A percentile compares a stretch with the other conserved stretches of the same genome.
Conservation (phyloP, 768 basidiomycete species). For the Lentinus brumalis region DNA sequence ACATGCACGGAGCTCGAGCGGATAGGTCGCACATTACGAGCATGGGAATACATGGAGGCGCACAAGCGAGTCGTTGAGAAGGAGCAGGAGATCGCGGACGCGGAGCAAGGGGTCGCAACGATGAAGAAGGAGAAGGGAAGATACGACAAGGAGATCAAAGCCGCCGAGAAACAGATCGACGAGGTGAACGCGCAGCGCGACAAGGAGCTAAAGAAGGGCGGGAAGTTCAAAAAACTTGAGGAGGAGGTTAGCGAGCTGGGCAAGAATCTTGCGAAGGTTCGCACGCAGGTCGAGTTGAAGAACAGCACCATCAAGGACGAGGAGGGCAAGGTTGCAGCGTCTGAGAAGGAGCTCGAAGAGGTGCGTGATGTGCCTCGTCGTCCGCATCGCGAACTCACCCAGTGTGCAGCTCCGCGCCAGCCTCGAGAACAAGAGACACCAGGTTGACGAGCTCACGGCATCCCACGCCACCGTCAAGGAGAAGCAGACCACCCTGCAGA, state of each 20-base stretch:
- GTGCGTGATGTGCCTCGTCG: conserved; percentile 40
- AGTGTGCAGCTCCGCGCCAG: conserved; percentile 55
- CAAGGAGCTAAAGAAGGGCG: conserved; percentile 89
- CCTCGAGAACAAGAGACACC: conserved; percentile 56
- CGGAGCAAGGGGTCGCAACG: conserved; percentile 49
- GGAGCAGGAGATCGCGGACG: conserved; percentile 54
- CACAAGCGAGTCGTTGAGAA: conserved; percentile 55
- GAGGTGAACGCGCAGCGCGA: conserved; percentile 78
- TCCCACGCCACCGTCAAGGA: conserved; percentile 68
- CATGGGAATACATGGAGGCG: conserved; percentile 84
- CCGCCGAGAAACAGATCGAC: conserved; percentile 66
- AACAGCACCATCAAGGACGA: conserved; percentile 78
- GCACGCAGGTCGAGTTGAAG: conserved; percentile 86
- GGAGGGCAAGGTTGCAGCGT: conserved; percentile 52
- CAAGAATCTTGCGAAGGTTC: conserved; percentile 77
- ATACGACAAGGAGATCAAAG: conserved; percentile 53
- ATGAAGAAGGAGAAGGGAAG: conserved; percentile 51
- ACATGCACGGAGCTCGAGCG: conserved; percentile 84
- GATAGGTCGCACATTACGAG: conserved; percentile 76
- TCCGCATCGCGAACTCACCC: neutral
- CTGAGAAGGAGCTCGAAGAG: conserved; percentile 60
- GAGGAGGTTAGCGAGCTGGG: conserved; percentile 78
- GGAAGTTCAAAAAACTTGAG: conserved; percentile 85
- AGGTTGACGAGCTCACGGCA: conserved; percentile 57
- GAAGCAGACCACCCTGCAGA: conserved; percentile 60